Evolutionary conservation across 192 early-diverging fungal species (phyloP).

Genomic region (Geranomyces michiganensis): DNA sequence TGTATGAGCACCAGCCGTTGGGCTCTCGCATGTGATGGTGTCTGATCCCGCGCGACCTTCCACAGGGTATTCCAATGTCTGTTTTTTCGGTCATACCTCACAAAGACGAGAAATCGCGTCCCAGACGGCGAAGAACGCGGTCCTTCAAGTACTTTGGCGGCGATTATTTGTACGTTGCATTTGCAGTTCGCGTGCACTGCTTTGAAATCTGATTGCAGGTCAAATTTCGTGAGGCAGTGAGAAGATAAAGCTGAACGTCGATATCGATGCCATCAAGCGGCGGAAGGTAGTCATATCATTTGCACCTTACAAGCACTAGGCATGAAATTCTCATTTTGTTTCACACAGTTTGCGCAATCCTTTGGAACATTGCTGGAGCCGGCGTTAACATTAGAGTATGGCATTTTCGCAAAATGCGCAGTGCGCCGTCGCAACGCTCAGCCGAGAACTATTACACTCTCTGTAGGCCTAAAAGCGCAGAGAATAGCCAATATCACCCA

Average conservation of each 20-base stretch:
- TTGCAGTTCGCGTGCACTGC: background rate
- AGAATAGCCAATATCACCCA: slow-evolving; percentile 71
- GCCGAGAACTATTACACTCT: background rate
- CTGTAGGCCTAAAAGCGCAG: slow-evolving; percentile 31
- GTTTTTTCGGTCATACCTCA: slow-evolving; percentile 43
- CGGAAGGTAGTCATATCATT: slow-evolving; percentile 31
- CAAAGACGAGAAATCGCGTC: slow-evolving; percentile 29
- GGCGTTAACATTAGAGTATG: slow-evolving; percentile 26
- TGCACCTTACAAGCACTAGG: background rate
- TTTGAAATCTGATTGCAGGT: background rate
- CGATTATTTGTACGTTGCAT: slow-evolving; percentile 32
- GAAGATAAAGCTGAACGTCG: slow-evolving; percentile 28
- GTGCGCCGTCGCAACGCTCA: background rate
- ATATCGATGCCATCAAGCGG: slow-evolving; percentile 37
- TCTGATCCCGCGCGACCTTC: background rate
- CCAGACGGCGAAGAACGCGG: slow-evolving; percentile 29
- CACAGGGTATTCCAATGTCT: slow-evolving; percentile 37
- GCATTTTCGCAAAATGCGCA: background rate
- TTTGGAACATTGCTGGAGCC: slow-evolving; percentile 26
- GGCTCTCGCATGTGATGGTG: background rate
- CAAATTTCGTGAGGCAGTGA: slow-evolving; percentile 18
- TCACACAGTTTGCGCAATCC: slow-evolving; percentile 27
- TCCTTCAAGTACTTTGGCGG: slow-evolving; percentile 36
- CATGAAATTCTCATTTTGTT: background rate
- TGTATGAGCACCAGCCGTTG: background rate